Conservation (phyloP, 2,329 filamentous ascomycete species). For the Albifimbria verrucaria region DNA sequence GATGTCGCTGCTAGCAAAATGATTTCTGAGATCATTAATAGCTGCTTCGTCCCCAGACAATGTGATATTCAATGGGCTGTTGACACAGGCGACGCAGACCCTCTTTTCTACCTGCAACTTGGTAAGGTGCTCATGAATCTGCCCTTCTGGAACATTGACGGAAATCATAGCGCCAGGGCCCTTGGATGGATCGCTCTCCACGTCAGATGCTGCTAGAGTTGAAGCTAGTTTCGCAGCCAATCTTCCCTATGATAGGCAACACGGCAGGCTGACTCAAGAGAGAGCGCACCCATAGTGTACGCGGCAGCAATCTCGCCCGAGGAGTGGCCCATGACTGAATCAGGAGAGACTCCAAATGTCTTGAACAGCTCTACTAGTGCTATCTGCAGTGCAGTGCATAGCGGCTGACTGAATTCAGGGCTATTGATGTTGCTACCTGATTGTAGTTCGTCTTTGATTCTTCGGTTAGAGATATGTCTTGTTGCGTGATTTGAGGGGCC, state of each 20-base stretch:
- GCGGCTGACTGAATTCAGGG: conserved; percentile 37
- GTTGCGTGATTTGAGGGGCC: background rate
- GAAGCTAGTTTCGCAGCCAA: conserved; percentile 32
- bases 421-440: conserved; percentile 20
- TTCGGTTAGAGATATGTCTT: background rate
- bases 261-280: conserved; percentile 22
- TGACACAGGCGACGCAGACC: conserved; percentile 37
- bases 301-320: conserved; percentile 45
- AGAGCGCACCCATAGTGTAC: conserved; percentile 4
- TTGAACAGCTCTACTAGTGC: conserved; percentile 38
- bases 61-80: conserved; percentile 46
- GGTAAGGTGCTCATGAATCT: conserved; percentile 1
- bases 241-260: conserved; percentile 45
- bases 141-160: conserved; percentile 8
- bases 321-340: conserved; percentile 39
- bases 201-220: conserved; percentile 1
- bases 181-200: too few relatives aligned
- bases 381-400: conserved; percentile 42
- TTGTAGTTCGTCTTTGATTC: background rate
- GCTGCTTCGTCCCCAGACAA: conserved; percentile 41
- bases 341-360: conserved; percentile 33
- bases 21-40: conserved; percentile 32
- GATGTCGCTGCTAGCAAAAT: conserved; percentile 33
- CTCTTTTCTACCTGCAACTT: background rate
- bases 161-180: conserved; percentile 22